Percentiles rank a stretch among this genome's conserved stretches.
Conservation (phyloP, 345 rosid genomes). For the Trapa incisa region DNA sequence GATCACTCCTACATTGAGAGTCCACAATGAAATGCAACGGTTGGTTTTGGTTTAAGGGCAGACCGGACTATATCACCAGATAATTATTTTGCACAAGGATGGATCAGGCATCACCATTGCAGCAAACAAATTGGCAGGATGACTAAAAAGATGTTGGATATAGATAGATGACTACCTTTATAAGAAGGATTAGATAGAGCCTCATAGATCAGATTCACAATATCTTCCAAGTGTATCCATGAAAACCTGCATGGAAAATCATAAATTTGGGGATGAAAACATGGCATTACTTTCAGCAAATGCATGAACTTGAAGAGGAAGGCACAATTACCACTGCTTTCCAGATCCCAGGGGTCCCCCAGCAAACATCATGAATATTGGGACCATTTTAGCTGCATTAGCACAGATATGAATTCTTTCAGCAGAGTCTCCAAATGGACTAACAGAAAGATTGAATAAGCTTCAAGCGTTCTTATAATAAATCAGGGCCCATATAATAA, state of each 20-base stretch:
- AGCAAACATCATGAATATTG: constrained; percentile 83
- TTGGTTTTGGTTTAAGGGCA: neutral
- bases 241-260: constrained; percentile 54
- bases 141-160: neutral
- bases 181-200: constrained; percentile 74
- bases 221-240: constrained; percentile 92
- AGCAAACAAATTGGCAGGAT: neutral
- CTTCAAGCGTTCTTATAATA: neutral
- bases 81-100: neutral
- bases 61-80: neutral
- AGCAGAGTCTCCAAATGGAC: neutral
- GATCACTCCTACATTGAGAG: constrained; percentile 50
- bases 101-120: neutral
- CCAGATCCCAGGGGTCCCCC: constrained; percentile 98
- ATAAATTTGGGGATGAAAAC: neutral
- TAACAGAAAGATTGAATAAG: neutral
- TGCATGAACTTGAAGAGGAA: neutral
- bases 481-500: neutral
- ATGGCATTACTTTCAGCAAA: neutral
- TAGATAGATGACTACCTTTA: constrained; percentile 28
- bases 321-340: constrained; percentile 52
- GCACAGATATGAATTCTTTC: constrained; percentile 1
- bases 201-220: constrained; percentile 72
- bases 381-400: constrained; percentile 83
- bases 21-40: neutral